Evolutionary conservation across 2,329 filamentous ascomycete genomes (phyloP).

Genomic region (Epichloe baconii): DNA sequence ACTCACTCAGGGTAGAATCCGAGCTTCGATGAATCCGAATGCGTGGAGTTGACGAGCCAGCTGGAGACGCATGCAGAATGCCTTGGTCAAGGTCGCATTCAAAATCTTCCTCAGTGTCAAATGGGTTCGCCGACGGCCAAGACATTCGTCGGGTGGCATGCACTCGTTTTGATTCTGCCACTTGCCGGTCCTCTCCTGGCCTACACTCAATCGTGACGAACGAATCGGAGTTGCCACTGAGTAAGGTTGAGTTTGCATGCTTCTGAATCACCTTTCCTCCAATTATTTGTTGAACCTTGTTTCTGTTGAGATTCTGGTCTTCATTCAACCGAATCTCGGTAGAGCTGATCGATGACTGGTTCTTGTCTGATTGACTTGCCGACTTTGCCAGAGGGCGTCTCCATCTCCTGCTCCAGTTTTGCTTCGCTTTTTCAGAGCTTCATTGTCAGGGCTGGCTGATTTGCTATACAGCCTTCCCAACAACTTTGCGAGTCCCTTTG

Average conservation of each 20-base stretch:
- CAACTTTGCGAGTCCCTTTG: constrained; percentile 21
- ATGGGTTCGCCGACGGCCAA: constrained; percentile 11
- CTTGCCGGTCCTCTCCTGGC: not conserved
- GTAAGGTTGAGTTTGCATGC: not conserved
- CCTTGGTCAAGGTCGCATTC: constrained; percentile 25
- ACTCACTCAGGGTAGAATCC: not conserved
- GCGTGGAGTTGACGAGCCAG: constrained; percentile 27
- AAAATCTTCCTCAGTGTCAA: constrained; percentile 26
- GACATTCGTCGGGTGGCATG: not conserved
- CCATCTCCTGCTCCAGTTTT: not conserved
- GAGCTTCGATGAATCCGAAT: constrained; percentile 7
- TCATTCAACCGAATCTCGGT: constrained; percentile 23
- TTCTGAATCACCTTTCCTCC: not conserved
- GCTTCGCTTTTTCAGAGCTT: not conserved
- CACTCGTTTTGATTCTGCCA: not conserved
- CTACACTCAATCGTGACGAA: not conserved
- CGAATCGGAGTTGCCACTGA: not conserved
- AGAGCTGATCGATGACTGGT: constrained; percentile 15
- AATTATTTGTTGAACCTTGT: constrained; percentile 17
- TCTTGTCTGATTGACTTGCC: not conserved
- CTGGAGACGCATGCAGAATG: constrained; percentile 21
- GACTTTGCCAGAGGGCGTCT: not conserved
- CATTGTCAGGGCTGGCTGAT: constrained; percentile 11
- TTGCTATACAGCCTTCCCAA: constrained; percentile 20
- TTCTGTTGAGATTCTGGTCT: constrained; percentile 20